phyloP scores from a whole-genome alignment of 2,329 filamentous ascomycete genomes.

The Aaosphaeria pasadenensis region DNA sequence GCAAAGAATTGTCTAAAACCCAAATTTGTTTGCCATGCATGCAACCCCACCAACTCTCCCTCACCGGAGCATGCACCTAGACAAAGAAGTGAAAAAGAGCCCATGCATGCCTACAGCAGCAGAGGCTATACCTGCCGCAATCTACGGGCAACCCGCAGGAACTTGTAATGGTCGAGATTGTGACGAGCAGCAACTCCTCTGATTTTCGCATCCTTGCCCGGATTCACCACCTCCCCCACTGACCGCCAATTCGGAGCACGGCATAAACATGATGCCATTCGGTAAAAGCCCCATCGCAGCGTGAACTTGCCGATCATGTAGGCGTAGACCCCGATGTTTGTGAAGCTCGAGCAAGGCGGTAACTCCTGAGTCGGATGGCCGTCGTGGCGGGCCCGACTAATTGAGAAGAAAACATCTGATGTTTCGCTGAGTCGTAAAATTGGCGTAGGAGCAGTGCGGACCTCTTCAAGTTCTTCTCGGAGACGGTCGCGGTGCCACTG shows the following conservation, averaged over 20 bases:
- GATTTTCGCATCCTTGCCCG: slow-evolving; percentile 36
- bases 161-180: slow-evolving; percentile 30
- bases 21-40: too few species aligned
- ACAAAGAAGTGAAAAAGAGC: too few species aligned
- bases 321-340: slow-evolving; percentile 28
- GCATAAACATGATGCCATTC: slow-evolving; percentile 33
- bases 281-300: slow-evolving; percentile 43
- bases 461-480: slow-evolving; percentile 40
- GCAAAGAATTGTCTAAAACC: too few species aligned
- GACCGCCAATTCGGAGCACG: neutral
- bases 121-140: slow-evolving; percentile 38
- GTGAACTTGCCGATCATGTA: slow-evolving; percentile 48
- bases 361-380: slow-evolving; percentile 31
- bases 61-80: too few species aligned
- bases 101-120: slow-evolving; percentile 13
- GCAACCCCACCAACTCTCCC: too few species aligned
- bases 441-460: slow-evolving; percentile 23
- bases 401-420: slow-evolving; percentile 44
- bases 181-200: slow-evolving; percentile 39
- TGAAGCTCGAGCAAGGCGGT: slow-evolving; percentile 15
- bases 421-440: slow-evolving; percentile 42
- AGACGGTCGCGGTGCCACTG: slow-evolving; percentile 41
- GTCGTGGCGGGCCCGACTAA: slow-evolving; percentile 41
- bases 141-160: slow-evolving; percentile 24
- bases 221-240: slow-evolving; percentile 47